Evolutionary conservation across 345 rosid genomes (phyloP), one percentile per base, ranked within the genome.

Genomic region (Heritiera fomes): DNA sequence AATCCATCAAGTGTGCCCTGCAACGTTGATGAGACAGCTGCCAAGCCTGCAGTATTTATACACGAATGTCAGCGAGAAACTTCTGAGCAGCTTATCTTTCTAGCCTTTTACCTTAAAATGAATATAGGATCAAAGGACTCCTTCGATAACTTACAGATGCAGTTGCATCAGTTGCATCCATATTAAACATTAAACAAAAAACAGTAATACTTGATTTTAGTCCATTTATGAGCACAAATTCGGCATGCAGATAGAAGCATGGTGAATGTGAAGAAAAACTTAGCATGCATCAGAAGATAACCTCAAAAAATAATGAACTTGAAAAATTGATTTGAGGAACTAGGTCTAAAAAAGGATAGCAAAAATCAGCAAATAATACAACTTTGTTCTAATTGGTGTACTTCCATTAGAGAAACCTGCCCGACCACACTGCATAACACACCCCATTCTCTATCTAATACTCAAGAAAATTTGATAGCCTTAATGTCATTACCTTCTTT

Each of bases 21-120:
- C 75, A 86, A 47, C 66, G 80, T 46, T 79, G 84, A 63, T 84
- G 88, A 41, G 83, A 81, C 78, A 80, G 71, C 74, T 74, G 86
- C 87, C 85, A 81, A 23, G 75, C 88, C 96, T 95, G 89, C 87
- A 88, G 60, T 47, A 69, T 79, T 50, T 47, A 40, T 28, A 20
- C 28, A 0, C 28, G 28, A 23, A 23, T 23, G 43, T 11, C 15
- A 14, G 38, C 40, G 13, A 11, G 58, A 41, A 61, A 61, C 69
- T 43, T n/a, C 20, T 28, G 1, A 34, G 45, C 47, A 30, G 17
- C 66, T 62, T 13, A 62, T 5, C 2, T 15, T 32, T 17, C 10
- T 18, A 3, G 11, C 47, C 40, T 13, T 30, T 4, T 56, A 34
- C 10, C 30, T 41, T 17, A 4, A 28, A 20, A 8, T 3, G 10